Base-by-base conservation (phyloP, 345 rosid genomes). In the Eutrema japonicum region DNA sequence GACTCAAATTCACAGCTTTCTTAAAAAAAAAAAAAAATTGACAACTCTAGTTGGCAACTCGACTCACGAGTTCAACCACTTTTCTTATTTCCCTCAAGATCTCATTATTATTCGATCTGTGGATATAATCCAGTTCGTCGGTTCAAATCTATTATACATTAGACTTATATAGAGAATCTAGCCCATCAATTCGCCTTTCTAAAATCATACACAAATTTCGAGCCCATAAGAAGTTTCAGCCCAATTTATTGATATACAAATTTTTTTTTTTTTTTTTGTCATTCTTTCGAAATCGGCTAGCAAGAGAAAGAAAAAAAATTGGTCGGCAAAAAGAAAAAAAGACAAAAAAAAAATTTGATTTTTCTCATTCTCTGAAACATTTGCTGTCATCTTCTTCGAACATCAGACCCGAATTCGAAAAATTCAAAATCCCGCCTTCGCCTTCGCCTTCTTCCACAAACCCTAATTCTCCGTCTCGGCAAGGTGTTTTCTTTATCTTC, bases 371-470 rank as follows among this genome's bases (percentile, higher is more conserved):
- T 47, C 46, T 50, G 27, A 3, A 3, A 2, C 46, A 18, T 16
- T 33, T 41, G 55, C 35, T 33, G 13, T 73, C 61, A 49, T 66
- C 66, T 47, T 65, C 77, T 74, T 50, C 67, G 2, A 38, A 16
- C 58, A 4, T 32, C 32, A 36, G 56, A 54, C 45, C 59, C 47
- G 6, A 60, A 60, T 59, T 66, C 49, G 48, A 61, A 75, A 22
- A 58, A 16, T n/a, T 18, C 73, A 67, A 61, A 68, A 68, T 61
- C 79, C 79, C 79, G 79, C 79, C 74, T 66, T 41, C 55, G 8
- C 2, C 74, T 66, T 41, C 55, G 8, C 2, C 29, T 54, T 46
- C 71, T 37, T 27, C 74, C 43, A 59, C 3, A 67, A 75, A 60
- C 78, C 74, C 79, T 41, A 49, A 42, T 49, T 9, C 72, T 58